Evolutionary conservation across 2,329 filamentous ascomycete species (phyloP).

Genomic region (Arthrobotrys musiformis): DNA sequence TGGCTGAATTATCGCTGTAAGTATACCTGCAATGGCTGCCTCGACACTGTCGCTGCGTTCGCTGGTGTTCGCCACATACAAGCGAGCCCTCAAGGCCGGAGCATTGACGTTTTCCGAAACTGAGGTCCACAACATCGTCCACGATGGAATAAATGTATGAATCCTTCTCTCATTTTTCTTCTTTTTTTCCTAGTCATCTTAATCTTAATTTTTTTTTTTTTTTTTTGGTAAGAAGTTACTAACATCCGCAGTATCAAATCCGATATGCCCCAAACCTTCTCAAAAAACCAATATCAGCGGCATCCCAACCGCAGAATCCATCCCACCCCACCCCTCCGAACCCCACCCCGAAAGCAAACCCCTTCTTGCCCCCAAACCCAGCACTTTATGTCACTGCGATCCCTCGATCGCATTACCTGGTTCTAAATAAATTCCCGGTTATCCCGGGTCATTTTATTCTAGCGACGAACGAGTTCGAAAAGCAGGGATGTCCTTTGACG

Average conservation of each 20-base stretch:
- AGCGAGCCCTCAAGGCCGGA: conserved; percentile 14
- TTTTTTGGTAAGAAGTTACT: no score
- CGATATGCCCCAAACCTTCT: conserved; percentile 51
- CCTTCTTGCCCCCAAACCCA: conserved; percentile 36
- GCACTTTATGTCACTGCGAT: conserved; percentile 58
- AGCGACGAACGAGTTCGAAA: conserved; percentile 72
- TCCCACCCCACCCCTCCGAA: conserved; percentile 2
- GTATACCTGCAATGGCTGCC: conserved; percentile 26
- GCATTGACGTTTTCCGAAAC: conserved; percentile 42
- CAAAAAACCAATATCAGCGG: conserved; percentile 27
- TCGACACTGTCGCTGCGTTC: conserved; percentile 38
- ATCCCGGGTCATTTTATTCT: conserved; percentile 78
- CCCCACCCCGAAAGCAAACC: conserved; percentile 26
- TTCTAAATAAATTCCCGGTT: conserved; percentile 80
- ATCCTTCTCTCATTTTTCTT: background rate
- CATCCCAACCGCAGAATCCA: background rate
- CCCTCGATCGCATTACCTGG: conserved; percentile 70
- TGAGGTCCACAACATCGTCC: conserved; percentile 36
- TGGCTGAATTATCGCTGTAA: background rate
- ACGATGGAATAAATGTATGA: conserved; percentile 50
- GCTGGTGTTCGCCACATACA: conserved; percentile 39
- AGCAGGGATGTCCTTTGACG: conserved; percentile 69
- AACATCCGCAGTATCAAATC: conserved; percentile 46
- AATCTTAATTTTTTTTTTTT: no score
- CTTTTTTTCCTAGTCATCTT: background rate